Base-by-base conservation (phyloP, 2,329 filamentous ascomycete species). In the Metarhizium anisopliae region DNA sequence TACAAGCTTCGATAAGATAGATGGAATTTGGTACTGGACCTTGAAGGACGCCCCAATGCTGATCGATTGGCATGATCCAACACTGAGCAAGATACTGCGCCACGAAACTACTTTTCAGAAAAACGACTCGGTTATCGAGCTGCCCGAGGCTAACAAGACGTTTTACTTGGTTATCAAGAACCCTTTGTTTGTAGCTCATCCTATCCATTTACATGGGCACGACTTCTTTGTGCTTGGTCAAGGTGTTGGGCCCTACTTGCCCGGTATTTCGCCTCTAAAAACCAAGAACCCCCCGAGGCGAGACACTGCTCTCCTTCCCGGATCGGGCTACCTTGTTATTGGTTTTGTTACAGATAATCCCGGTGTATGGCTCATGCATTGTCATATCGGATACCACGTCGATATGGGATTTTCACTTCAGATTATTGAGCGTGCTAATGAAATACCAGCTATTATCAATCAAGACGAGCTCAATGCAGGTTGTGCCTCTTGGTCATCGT, bases 271-370 rank as follows among this genome's bases (percentile, higher is more conserved):
- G 1, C 36, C 20, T 25, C 20, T 38, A 14, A 56, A 64, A 16
- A 55, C 53, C 0, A 38, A 20, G 3, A 82, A 81, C 62, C 78
- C 80, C 1, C 72, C 76, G 32, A 75, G 80, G 10, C 72, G 80
- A 40, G 79, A 82, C 60, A 75, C 77, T 2, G 77, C 77, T 6
- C 71, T 77, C 59, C 68, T 82, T 8, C 73, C 72, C 1, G 63
- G 62, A 1, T 59, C 61, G 10, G 77, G 78, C 0, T 75, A 75
- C 63, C 54, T 79, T 3, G 74, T 78, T n/a, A 68, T 82, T 54
- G 77, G 75, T 2, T 77, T 79, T 58, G 67, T 76, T 60, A 71
- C 72, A 0, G 70, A 74, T 55, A 82, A 80, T 63, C 75, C 78
- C 1, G 77, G 77, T 0, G 66, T 68, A 0, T 79, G 77, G 77